Evolutionary conservation across 2,329 filamentous ascomycete genomes (phyloP), one percentile per base, ranked within the genome.

Genomic region (Metarhizium brunneum): DNA sequence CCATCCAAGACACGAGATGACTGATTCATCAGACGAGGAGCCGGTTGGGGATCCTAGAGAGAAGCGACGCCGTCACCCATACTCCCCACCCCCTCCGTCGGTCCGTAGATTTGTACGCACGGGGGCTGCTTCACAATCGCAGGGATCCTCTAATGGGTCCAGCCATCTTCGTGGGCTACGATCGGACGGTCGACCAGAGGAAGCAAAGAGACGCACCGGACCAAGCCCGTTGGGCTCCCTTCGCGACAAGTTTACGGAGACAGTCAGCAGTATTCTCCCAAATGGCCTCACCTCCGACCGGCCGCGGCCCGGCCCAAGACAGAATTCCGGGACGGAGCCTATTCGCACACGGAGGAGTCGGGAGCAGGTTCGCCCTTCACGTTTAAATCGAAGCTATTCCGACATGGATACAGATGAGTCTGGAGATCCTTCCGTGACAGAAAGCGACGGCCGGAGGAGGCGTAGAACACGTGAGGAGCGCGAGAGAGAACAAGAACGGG

Each of bases 1-100:
- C 60, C 78, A 81, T 54, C 76, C 77, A 0, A 70, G 74, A 35
- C 71, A 73, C 52, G 65, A 68, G 47, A 73, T 73, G 25, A 72
- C 71, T 3, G 66, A 68, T 14, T 71, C 73, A 2, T 75, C 74
- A n/a, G 73, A 74, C 2, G 71, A 74, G 2, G 73, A 75, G 18
- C 61, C 63, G n/a, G 57, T 49, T 2, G 66, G 66, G 3, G 57
- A 54, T 2, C 49, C 47, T 8, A 36, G 47, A 30, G 49, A 59
- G 13, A 67, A 64, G 57, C 62, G 65, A 38, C 61, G 64, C 54
- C 61, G 60, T 2, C 64, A 64, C 50, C 38, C 62, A 47, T 58
- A 59, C 61, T 61, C 66, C 56, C 57, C 71, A 58, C 59, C 69
- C 1, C 61, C 66, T 1, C 63, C 63, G 7, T 61, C 68, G 3